Evolutionary conservation across 2,329 filamentous ascomycete species (phyloP).

Genomic region (Aspergillus viridinutans): DNA sequence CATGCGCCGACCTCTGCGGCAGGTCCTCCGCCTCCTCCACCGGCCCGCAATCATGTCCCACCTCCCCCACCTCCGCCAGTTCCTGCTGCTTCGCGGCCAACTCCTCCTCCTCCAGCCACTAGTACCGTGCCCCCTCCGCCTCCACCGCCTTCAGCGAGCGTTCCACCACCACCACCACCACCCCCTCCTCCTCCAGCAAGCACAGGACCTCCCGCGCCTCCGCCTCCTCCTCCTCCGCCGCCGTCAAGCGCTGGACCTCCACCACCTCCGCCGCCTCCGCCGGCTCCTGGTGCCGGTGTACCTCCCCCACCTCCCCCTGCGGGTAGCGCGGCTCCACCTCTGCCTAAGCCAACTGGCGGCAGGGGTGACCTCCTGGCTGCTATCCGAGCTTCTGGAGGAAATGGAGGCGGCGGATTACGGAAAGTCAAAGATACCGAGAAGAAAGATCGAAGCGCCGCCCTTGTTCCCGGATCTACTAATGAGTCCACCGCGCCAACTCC

Average conservation of each 20-base stretch:
- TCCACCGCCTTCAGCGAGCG: constrained; percentile 38
- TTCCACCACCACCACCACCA: constrained; percentile 53
- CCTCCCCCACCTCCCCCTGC: constrained; percentile 48
- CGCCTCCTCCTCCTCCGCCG: constrained; percentile 34
- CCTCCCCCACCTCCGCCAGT: constrained; percentile 43
- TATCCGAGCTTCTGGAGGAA: constrained; percentile 53
- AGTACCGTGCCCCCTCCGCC: constrained; percentile 32
- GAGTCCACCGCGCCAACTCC: constrained; percentile 56
- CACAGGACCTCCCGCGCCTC: constrained; percentile 47
- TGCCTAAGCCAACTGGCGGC: constrained; percentile 36
- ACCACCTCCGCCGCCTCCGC: constrained; percentile 30
- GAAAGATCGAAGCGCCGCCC: constrained; percentile 43
- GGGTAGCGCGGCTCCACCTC: constrained; percentile 40
- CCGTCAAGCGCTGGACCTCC: constrained; percentile 32
- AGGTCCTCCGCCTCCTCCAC: constrained; percentile 57
- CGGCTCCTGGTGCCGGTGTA: constrained; percentile 34
- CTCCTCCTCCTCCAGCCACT: constrained; percentile 25
- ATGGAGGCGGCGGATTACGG: constrained; percentile 43
- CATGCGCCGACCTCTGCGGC: constrained; percentile 28
- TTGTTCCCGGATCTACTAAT: constrained; percentile 48
- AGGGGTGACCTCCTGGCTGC: constrained; percentile 45
- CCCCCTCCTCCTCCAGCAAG: constrained; percentile 39
- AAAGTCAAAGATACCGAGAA: constrained; percentile 46
- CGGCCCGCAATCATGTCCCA: constrained; percentile 30
- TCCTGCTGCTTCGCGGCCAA: constrained; percentile 31